Conservation (phyloP, 2,329 filamentous ascomycete species). For the Periconia macrospinosa region DNA sequence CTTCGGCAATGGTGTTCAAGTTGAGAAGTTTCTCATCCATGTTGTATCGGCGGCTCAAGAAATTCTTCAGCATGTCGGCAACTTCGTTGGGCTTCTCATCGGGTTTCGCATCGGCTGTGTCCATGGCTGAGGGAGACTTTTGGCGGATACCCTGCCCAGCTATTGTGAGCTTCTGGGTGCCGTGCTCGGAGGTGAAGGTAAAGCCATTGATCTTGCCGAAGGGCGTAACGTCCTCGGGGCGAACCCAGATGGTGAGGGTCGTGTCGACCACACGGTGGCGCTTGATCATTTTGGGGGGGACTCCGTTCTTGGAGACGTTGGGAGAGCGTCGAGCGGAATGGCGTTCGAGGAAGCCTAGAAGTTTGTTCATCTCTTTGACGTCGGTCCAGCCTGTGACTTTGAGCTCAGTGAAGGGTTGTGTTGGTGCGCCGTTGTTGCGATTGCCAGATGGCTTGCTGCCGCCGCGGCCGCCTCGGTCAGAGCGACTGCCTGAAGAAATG, state of each 20-base stretch:
- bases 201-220: constrained; percentile 46
- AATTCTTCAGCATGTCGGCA: constrained; percentile 68
- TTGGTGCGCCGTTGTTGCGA: neutral
- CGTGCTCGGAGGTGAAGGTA: constrained; percentile 37
- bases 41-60: constrained; percentile 77
- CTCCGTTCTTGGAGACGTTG: constrained; percentile 23
- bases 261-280: constrained; percentile 38
- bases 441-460: neutral
- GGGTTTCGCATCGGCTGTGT: constrained; percentile 1
- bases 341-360: constrained; percentile 45
- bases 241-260: constrained; percentile 42
- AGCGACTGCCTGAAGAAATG: constrained; percentile 9
- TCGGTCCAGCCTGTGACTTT: constrained; percentile 46
- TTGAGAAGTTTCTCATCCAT: constrained; percentile 73
- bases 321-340: constrained; percentile 39
- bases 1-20: constrained; percentile 74
- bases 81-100: constrained; percentile 7
- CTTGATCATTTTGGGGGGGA: constrained; percentile 40
- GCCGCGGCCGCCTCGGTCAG: neutral
- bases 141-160: constrained; percentile 17
- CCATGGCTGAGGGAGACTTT: constrained; percentile 14
- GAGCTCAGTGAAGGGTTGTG: constrained; percentile 19
- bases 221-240: constrained; percentile 35
- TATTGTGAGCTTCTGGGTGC: constrained; percentile 31
- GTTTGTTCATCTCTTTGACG: constrained; percentile 31